Evolutionary conservation across 2,329 filamentous ascomycete species (phyloP), one percentile per base, ranked within the genome.

Genomic region (Pseudogymnoascus sp.): DNA sequence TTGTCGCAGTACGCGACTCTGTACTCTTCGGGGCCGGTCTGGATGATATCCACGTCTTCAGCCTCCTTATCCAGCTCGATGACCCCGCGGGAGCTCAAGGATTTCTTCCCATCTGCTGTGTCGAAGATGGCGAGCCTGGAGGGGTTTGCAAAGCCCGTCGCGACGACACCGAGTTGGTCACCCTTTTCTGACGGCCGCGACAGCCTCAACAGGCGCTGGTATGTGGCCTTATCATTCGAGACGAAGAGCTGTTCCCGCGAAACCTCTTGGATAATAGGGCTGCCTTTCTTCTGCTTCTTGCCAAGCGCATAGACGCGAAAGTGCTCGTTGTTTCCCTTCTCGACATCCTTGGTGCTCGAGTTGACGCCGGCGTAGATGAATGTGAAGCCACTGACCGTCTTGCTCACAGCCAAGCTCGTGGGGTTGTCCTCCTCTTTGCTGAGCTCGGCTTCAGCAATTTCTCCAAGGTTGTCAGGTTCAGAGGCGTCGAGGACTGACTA

Each of bases 351-450:
- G 55, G 85, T 81, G 63, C 87, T 89, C 64, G 91, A 92, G 74
- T 96, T 97, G 76, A 96, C 87, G 61, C 92, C 92, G 25, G 92
- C 90, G 67, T 90, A 86, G 6, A 85, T 76, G 42, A 83, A 72
- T 5, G 83, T 83, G 60, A 72, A 79, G 69, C 81, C 86, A 60
- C 78, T 79, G 75, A 78, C 83, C 75, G 70, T 82, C 71, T 77
- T 82, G 67, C 91, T 86, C 60, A 88, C 84, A 42, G 86, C 91
- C 59, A 97, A 80, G 62, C 89, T 92, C 67, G 89, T 91, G 63
- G 96, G 90, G 62, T 89, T 95, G 75, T 97, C 93, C 77, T 97
- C 92, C 71, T 92, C 85, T 68, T 85, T 83, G 65, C 89, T 89
- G 58, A 96, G 84, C 64, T 91, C 86, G 70, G 93, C 80, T 68